Conservation (phyloP, 768 basidiomycete species). For the Termitomyces sp. region DNA sequence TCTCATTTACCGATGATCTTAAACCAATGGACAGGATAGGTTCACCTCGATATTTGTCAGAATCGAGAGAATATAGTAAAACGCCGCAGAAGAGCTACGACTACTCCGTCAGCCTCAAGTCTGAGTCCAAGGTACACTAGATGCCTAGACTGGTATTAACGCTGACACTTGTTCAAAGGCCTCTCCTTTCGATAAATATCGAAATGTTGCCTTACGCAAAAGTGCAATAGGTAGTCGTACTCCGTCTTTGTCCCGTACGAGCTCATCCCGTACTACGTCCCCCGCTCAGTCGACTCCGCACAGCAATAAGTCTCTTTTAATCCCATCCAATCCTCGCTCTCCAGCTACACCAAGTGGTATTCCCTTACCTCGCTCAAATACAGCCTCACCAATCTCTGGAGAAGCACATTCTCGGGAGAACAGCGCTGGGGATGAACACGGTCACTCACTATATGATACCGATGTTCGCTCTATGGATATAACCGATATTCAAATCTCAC, state of each 20-base stretch:
- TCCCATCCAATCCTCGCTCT: constrained; percentile 40
- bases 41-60: constrained; percentile 43
- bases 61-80: constrained; percentile 29
- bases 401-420: constrained; percentile 20
- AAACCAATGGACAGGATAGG: constrained; percentile 52
- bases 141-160: not conserved
- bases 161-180: constrained; percentile 34
- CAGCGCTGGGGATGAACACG: constrained; percentile 22
- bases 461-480: constrained; percentile 48
- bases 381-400: constrained; percentile 42
- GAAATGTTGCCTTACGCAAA: constrained; percentile 58
- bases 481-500: constrained; percentile 48
- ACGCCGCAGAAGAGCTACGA: constrained; percentile 54
- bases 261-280: constrained; percentile 56
- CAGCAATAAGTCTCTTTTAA: constrained; percentile 43
- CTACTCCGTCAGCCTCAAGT: constrained; percentile 55
- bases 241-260: constrained; percentile 63
- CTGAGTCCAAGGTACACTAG: constrained; percentile 53
- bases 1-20: constrained; percentile 55
- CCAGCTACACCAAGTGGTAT: constrained; percentile 43
- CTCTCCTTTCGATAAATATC: constrained; percentile 60
- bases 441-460: constrained; percentile 27
- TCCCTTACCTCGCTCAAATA: constrained; percentile 51
- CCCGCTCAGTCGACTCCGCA: constrained; percentile 63
- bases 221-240: constrained; percentile 52